Base-by-base conservation (phyloP, 306 rosid species). In the Fragaria ananassa region DNA sequence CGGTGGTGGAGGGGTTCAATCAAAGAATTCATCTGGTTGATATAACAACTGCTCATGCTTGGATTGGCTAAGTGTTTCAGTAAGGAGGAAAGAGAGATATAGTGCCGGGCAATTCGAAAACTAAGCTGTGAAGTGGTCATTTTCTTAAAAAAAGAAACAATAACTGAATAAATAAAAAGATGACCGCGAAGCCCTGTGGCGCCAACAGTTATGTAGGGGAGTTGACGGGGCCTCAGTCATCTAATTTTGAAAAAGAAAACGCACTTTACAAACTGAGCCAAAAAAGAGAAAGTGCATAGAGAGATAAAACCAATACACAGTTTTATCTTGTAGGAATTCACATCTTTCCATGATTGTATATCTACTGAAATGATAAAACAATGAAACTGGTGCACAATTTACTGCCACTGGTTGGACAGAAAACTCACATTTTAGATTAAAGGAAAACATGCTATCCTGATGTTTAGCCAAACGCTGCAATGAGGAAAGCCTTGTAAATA, bases 401-500 rank as follows among this genome's bases (percentile, higher is more conserved):
- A 56, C 58, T 39, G 35, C 65, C 50, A 53, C 18, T 49, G 2
- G 58, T 19, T 50, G 13, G 37, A 41, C 23, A 10, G 70, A 65
- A 65, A 39, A 56, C 50, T 67, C 25, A 10, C 68, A 39, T 54
- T 56, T 56, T 39, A 57, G 68, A 41, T 57, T 7, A 3, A 57
- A 54, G 68, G 18, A 8, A 23, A 57, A 35, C 51, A 21, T 8
- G 53, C 17, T 8, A 41, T 5, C 27, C 51, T 21, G 2, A 51
- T 29, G 58, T 71, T 90, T 84, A 94, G 81, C 96, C 98, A 17
- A 94, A 92, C 37, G 97, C 86, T 18, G 95, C 82, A 66, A 94
- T 82, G 78, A 94, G 97, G 86, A 94, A 94, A 74, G 85, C 79
- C 77, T 92, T 94, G 77, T 92, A 92, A 42, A 90, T 79, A 85